Base-by-base conservation (phyloP, 768 basidiomycete genomes). In the Daedaleopsis sinensis region DNA sequence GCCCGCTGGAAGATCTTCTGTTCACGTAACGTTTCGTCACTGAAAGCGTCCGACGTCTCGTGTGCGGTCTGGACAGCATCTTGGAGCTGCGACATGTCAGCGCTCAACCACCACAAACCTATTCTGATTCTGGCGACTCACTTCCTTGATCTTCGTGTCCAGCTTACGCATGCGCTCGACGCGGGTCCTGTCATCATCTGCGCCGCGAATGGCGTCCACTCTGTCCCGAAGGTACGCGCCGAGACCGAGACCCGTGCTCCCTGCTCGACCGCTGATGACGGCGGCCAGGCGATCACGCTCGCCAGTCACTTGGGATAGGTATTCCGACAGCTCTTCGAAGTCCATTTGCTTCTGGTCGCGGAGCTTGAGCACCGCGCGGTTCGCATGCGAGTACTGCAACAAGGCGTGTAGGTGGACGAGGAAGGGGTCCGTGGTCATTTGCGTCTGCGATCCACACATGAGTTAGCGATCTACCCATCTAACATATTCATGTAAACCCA, bases 311-410 rank as follows among this genome's bases (percentile, higher is more conserved):
- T 90, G 91, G 7, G 92, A 91, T 13, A 99, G 82, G 74, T 98
- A 98, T 55, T 94, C 92, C 2, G 94, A 94, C 10, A 98, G 83
- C 72, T 98, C 96, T 76, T 99, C 97, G 65, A 98, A 96, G 71
- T 99, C 97, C 57, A 98, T 85, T 73, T 99, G 97, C 74, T 98
- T 99, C 76, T 98, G 97, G 73, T 98, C 97, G 48, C 97, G 88
- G 35, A 97, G 82, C 74, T 93, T 96, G 65, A 99, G 83, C 21
- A 98, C 94, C n/a, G 90, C 87, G 54, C 93, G 89, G 67, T 98
- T 96, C 35, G 93, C 89, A 71, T 94, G 88, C 2, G 94, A 93
- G 75, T 98, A 98, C n/a, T 88, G 84, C n/a, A 95, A 79, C 7
- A 98, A 81, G 2, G 95, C 94, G 70, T 97, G 94, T 1, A 98